Evolutionary conservation across 768 basidiomycete species (phyloP).

Genomic region (Kockovaella imperatae): DNA sequence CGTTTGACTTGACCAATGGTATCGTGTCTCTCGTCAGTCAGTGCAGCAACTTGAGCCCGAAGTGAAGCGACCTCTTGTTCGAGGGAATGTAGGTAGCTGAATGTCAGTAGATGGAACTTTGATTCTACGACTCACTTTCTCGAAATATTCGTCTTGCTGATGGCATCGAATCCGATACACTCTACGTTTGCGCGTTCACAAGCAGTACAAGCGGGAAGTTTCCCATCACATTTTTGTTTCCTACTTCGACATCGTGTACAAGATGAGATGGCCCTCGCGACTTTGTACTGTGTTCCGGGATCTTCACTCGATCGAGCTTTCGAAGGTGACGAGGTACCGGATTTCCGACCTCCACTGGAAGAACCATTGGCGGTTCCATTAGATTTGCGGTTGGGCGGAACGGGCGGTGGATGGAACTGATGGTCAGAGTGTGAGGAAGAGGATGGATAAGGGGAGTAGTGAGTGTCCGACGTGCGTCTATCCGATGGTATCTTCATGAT

Average conservation of each 20-base stretch:
- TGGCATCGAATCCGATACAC: slow-evolving; percentile 46
- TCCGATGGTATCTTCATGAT: background rate
- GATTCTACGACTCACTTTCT: slow-evolving; percentile 35
- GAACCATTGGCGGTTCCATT: background rate
- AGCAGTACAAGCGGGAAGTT: slow-evolving; percentile 43
- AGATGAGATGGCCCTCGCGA: slow-evolving; percentile 44
- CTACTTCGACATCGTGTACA: slow-evolving; percentile 44
- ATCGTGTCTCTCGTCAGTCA: slow-evolving; percentile 7
- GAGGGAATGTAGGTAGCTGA: slow-evolving; percentile 44
- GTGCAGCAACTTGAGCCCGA: slow-evolving; percentile 36
- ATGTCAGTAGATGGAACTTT: background rate
- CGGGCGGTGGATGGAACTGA: background rate
- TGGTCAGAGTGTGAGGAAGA: background rate
- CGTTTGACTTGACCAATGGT: slow-evolving; percentile 10
- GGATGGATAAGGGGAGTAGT: background rate
- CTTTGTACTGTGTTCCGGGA: slow-evolving; percentile 33
- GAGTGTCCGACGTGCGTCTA: background rate
- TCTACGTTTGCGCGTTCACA: slow-evolving; percentile 45
- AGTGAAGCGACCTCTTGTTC: slow-evolving; percentile 44
- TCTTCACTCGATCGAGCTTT: no score
- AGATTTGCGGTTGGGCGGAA: background rate
- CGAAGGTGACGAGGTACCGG: no score
- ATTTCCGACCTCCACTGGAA: background rate
- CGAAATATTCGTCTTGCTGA: slow-evolving; percentile 45
- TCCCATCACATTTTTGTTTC: slow-evolving; percentile 46